Base-by-base conservation (phyloP, 371 early-diverging fungal genomes). In the Sporodiniella umbellata region DNA sequence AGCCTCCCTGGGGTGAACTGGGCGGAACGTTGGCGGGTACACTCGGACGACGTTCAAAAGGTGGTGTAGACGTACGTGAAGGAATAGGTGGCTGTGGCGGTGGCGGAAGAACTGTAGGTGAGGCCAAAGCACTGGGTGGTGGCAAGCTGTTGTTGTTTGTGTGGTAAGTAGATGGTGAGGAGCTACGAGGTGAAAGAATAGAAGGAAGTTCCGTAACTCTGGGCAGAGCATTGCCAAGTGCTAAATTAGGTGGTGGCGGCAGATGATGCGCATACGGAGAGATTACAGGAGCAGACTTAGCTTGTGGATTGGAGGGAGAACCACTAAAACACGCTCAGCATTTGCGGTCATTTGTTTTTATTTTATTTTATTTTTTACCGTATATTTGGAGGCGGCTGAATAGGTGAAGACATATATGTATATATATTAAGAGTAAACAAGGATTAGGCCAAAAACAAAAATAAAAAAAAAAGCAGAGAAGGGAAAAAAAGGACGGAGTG, bases 211-310 rank as follows among this genome's bases (percentile, higher is more conserved):
- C 61, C 35, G 48, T 47, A 11, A 56, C 61, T 45, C 56, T 43
- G 18, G 52, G 39, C 12, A 42, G 45, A 33, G 43, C 43, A 8
- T 33, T 33, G 21, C n/a, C 45, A 7, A 33, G 25, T 33, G 57
- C 15, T 22, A 53, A 44, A 39, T 48, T 50, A 22, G 55, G 44
- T 39, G 61, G 61, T 44, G 61, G 61, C 40, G 51, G 55, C 37
- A 60, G 61, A 52, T 60, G 61, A 48, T 60, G 61, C 30, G 56
- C 42, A 33, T 55, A 60, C 19, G 61, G 61, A 17, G 61, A 55
- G 21, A 55, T 39, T 25, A 39, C 31, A 28, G 52, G 21, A 22
- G 26, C 25, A 45, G 39, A 18, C 12, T 35, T 31, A 10, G 44
- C 23, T 44, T 55, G 50, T 18, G 53, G 28, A 28, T 38, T 33